Conservation (phyloP, 495 filamentous ascomycete species). For the Staphylotrichum longicolle region DNA sequence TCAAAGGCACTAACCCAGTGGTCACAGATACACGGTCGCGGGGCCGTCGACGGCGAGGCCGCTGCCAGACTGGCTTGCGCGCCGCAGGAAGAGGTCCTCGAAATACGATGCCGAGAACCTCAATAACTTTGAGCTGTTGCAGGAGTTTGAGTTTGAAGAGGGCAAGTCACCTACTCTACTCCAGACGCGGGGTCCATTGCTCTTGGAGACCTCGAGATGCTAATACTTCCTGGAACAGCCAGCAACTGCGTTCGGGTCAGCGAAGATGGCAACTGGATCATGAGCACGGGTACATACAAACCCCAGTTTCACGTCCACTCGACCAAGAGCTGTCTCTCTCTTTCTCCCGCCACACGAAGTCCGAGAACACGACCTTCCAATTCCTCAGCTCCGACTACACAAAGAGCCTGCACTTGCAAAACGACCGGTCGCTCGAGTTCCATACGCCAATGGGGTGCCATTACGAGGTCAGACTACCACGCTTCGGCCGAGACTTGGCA, state of each 20-base stretch:
- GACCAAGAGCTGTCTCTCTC: slow-evolving; percentile 90
- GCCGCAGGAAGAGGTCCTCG: slow-evolving; percentile 86
- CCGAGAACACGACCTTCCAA: slow-evolving; percentile 90
- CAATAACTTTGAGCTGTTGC: slow-evolving; percentile 89
- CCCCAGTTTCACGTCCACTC: slow-evolving; percentile 97
- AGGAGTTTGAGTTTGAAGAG: slow-evolving; percentile 98
- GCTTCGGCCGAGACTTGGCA: slow-evolving; percentile 86
- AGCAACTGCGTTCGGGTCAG: slow-evolving; percentile 86
- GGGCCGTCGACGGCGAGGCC: slow-evolving; percentile 87
- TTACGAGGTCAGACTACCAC: slow-evolving; percentile 79
- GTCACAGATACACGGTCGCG: slow-evolving; percentile 69
- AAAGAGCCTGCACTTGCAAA: slow-evolving; percentile 91
- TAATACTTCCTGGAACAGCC: slow-evolving; percentile 43
- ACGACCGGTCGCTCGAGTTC: slow-evolving; percentile 87
- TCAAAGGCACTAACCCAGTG: not conserved
- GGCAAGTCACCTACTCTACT: slow-evolving; percentile 16
- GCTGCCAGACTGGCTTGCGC: slow-evolving; percentile 90
- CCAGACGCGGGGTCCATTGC: too few relatives aligned
- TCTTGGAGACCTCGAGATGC: not conserved
- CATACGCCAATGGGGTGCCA: slow-evolving; percentile 89
- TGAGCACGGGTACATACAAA: slow-evolving; percentile 93
- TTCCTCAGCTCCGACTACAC: slow-evolving; percentile 92
- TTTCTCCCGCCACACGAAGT: slow-evolving; percentile 86
- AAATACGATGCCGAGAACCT: slow-evolving; percentile 92
- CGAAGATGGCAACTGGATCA: slow-evolving; percentile 97